A percentile compares a stretch with the other conserved stretches of the same genome.
Evolutionary conservation across 495 filamentous ascomycete genomes (phyloP).

Genomic region (Xylaria nigripes): DNA sequence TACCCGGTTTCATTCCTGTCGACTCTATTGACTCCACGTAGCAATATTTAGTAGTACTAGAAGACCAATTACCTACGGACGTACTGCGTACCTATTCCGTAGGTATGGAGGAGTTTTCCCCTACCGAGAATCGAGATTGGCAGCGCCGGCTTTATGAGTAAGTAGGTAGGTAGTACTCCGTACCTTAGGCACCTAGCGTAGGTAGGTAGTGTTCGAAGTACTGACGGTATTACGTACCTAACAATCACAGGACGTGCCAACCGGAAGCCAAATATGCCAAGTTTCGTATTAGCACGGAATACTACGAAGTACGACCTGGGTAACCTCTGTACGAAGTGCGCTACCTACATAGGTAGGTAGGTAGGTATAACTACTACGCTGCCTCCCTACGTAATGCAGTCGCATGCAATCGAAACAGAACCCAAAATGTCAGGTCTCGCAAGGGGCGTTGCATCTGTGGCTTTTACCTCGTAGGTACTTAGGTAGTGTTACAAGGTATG

Average conservation of each 20-base stretch:
- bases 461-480: neutral
- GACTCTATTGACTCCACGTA: conserved; percentile 1
- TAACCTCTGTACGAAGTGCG: too few relatives aligned
- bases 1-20: too few relatives aligned
- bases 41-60: neutral
- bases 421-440: conserved; percentile 4
- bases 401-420: conserved; percentile 6
- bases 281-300: neutral
- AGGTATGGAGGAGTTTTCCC: neutral
- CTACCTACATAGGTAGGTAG: too few relatives aligned
- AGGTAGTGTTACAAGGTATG: neutral
- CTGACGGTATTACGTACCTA: neutral
- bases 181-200: too few relatives aligned
- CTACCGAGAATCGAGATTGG: neutral
- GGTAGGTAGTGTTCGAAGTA: too few relatives aligned
- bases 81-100: too few relatives aligned
- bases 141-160: neutral
- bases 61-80: neutral
- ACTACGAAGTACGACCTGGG: neutral
- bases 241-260: conserved; percentile 1
- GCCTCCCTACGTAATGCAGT: neutral
- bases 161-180: neutral
- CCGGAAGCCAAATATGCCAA: neutral
- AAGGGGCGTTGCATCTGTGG: neutral
- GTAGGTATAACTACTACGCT: too few relatives aligned